Evolutionary conservation across 2,329 filamentous ascomycete species (phyloP), one percentile per base, ranked within the genome.

Genomic region (Arthrobotrys musiformis): DNA sequence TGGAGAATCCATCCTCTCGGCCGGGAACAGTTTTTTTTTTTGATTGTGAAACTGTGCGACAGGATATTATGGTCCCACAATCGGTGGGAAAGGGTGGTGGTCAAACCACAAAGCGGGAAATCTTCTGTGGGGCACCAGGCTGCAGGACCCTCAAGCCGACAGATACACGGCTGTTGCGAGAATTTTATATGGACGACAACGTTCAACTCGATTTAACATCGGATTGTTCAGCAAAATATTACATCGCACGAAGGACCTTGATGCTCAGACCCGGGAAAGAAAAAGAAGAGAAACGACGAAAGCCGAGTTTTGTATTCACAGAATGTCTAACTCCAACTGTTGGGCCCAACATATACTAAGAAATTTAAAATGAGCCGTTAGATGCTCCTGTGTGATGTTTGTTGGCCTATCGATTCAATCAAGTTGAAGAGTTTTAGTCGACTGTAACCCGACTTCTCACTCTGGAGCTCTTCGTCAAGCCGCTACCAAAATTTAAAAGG

Each of bases 31-130:
- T n/a, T 50, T 50, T 2, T 50, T 28, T 17, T 19, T 37, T 56
- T 35, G n/a, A 56, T 35, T 35, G 11, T 58, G 54, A 58, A 58
- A 58, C 54, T 28, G 54, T 58, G 33, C 19, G 52, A 58, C 52
- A 40, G 19, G 54, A 58, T 15, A 58, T n/a, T n/a, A 24, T 40
- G 19, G 33, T 58, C 13, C 54, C 19, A 58, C 54, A 9, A 26
- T 50, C 50, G 50, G 28, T 9, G 28, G n/a, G 9, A 13, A 52
- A 24, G 26, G 24, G 26, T 6, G 48, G 17, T 30, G 48, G 1
- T 33, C 30, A 5, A 9, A 33, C 30, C n/a, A n/a, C n/a, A n/a
- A n/a, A n/a, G n/a, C n/a, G n/a, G n/a, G n/a, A n/a, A n/a, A n/a
- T n/a, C n/a, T n/a, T n/a, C n/a, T n/a, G n/a, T n/a, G n/a, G n/a